A percentile compares a stretch with the other conserved stretches of the same genome.
These are phyloP conservation scores for Aspergillus latus DNA, from an alignment of 2,329 filamentous ascomycete genomes.

Conservation along the genomic window DNA sequence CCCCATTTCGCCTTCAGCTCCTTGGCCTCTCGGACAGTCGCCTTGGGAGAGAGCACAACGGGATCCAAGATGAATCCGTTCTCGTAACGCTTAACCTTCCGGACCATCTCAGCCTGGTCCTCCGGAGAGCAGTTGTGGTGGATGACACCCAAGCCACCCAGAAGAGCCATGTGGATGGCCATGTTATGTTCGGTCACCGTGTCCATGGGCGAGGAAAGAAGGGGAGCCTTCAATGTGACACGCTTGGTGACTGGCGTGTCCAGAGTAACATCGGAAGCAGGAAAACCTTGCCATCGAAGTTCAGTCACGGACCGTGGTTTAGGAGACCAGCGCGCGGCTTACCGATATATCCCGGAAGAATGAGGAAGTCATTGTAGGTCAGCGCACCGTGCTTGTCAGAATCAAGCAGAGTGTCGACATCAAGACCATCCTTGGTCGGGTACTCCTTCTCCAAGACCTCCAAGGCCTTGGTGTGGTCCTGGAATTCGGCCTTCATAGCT, in stretches of 20 bases:
- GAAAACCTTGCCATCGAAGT: constrained; percentile 63
- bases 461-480: constrained; percentile 73
- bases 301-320: constrained; percentile 22
- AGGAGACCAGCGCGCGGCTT: constrained; percentile 28
- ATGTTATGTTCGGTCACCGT: constrained; percentile 99
- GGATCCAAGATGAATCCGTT: constrained; percentile 98
- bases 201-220: constrained; percentile 98
- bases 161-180: constrained; percentile 81
- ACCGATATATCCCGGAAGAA: constrained; percentile 95
- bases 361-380: constrained; percentile 98
- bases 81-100: constrained; percentile 98
- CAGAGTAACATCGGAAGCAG: constrained; percentile 81
- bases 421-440: constrained; percentile 76
- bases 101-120: constrained; percentile 96
- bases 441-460: constrained; percentile 70
- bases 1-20: constrained; percentile 96
- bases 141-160: constrained; percentile 71
- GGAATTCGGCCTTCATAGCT: constrained; percentile 54
- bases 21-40: constrained; percentile 87
- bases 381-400: constrained; percentile 88
- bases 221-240: constrained; percentile 92
- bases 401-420: constrained; percentile 83
- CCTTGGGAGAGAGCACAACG: constrained; percentile 81
- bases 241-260: constrained; percentile 94
- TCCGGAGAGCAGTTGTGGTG: constrained; percentile 99